These are phyloP conservation scores for Nakaseomyces kungkrabaensis DNA, from an alignment of 1,139 yeast species.

Conservation along the genomic window DNA sequence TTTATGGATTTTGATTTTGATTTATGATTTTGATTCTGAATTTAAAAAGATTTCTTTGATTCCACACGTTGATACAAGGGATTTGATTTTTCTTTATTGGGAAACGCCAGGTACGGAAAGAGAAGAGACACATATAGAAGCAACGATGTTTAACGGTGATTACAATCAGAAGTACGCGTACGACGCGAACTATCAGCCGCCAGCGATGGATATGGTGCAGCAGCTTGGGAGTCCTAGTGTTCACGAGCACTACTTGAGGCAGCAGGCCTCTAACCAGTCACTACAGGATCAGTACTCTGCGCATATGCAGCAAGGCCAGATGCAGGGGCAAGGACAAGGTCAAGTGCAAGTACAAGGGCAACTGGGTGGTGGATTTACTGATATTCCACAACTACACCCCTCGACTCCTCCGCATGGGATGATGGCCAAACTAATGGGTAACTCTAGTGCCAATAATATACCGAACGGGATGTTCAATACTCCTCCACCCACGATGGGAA, in stretches of 20 bases:
- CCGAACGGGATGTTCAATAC: slow-evolving; percentile 12
- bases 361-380: slow-evolving; percentile 21
- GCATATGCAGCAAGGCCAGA: not conserved
- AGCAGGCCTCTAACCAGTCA: slow-evolving; percentile 33
- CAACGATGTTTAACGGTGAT: not conserved
- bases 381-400: slow-evolving; percentile 22
- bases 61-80: too few species aligned
- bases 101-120: not conserved
- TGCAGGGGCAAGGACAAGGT: slow-evolving; percentile 4
- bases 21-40: too few species aligned
- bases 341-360: slow-evolving; percentile 6
- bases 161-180: slow-evolving; percentile 11
- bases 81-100: too few species aligned
- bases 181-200: slow-evolving; percentile 20
- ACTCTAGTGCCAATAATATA: slow-evolving; percentile 2
- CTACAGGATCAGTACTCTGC: slow-evolving; percentile 26
- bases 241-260: slow-evolving; percentile 29
- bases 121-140: not conserved
- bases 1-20: too few species aligned
- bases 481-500: slow-evolving; percentile 19
- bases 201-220: slow-evolving; percentile 11
- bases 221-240: slow-evolving; percentile 26
- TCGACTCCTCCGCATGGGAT: slow-evolving; percentile 21
- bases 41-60: too few species aligned
- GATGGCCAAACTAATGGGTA: not conserved